Evolutionary conservation across 306 rosid genomes (phyloP).

Genomic region (Sindora glabra): DNA sequence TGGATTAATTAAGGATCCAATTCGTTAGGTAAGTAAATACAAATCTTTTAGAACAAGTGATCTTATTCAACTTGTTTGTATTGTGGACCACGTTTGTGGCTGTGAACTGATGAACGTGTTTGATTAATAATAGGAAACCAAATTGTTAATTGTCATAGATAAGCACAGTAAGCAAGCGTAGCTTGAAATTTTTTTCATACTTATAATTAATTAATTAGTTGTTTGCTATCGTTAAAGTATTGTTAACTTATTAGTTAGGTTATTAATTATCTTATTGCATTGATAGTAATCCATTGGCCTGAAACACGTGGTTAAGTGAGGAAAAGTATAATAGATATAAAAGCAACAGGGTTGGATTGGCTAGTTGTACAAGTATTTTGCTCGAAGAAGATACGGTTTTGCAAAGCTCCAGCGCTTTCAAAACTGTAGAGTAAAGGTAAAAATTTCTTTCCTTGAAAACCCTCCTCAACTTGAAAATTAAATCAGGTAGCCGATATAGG

Average conservation of each 20-base stretch:
- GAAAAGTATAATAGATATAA: slow-evolving; percentile 3
- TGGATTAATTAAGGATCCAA: slow-evolving; percentile 19
- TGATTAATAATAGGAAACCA: too few relatives aligned
- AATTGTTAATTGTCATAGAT: too few relatives aligned
- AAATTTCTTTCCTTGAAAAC: too few relatives aligned
- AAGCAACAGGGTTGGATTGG: background rate
- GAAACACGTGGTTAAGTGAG: background rate
- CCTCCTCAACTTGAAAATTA: too few relatives aligned
- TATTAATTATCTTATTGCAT: background rate
- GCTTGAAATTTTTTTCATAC: slow-evolving; percentile 3
- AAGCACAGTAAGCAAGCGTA: background rate
- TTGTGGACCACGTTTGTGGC: slow-evolving; percentile 13
- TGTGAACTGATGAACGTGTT: background rate
- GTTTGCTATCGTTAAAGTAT: slow-evolving; percentile 9
- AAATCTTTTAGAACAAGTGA: background rate
- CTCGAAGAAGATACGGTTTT: background rate
- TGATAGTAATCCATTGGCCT: background rate
- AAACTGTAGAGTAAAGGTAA: slow-evolving; percentile 8
- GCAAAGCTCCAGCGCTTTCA: slow-evolving; percentile 2
- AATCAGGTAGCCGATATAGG: too few relatives aligned
- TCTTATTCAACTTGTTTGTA: slow-evolving; percentile 25
- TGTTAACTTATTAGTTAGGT: background rate
- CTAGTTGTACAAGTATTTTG: slow-evolving; percentile 19
- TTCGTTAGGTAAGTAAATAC: too few relatives aligned
- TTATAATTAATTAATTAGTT: slow-evolving; percentile 6